Conservation (phyloP, 176 grass and related monocot genomes). For the Coix lacrymajobi region DNA sequence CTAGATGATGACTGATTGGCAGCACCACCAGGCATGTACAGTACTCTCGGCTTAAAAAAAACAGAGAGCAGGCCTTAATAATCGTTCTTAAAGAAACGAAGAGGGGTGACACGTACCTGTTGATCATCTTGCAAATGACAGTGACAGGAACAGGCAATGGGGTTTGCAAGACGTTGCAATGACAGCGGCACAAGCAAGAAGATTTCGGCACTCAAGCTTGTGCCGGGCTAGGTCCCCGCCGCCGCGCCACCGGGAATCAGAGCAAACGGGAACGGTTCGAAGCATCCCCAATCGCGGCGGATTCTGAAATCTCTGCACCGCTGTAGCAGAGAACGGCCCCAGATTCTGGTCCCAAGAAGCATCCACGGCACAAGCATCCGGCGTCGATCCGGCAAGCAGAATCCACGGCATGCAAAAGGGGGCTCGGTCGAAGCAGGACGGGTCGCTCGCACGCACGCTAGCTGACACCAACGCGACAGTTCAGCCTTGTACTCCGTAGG, state of each 20-base stretch:
- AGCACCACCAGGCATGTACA: too few relatives aligned
- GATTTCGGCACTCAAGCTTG: too few relatives aligned
- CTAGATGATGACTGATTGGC: background rate
- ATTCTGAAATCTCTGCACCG: background rate
- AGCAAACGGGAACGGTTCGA: background rate
- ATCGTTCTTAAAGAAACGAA: background rate
- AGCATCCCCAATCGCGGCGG: background rate
- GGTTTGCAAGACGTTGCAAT: too few relatives aligned
- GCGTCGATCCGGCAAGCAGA: background rate
- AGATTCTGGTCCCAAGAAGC: slow-evolving; percentile 8
- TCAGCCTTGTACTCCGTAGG: background rate
- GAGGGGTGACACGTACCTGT: slow-evolving; percentile 4
- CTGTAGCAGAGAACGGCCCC: background rate
- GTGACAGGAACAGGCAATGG: background rate
- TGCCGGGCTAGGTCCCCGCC: too few relatives aligned
- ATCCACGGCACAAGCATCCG: background rate
- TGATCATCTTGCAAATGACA: background rate
- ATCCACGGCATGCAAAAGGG: background rate
- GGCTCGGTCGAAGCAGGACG: background rate
- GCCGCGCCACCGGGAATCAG: too few relatives aligned
- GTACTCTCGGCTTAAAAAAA: too few relatives aligned
- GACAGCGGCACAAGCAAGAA: too few relatives aligned
- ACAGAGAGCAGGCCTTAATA: background rate
- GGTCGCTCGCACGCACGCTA: background rate
- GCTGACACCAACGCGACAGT: background rate